A percentile compares a stretch with the other conserved stretches of the same genome.
phyloP scores from a whole-genome alignment of 1,284 basidiomycete species.

The Cerioporus squamosus region DNA sequence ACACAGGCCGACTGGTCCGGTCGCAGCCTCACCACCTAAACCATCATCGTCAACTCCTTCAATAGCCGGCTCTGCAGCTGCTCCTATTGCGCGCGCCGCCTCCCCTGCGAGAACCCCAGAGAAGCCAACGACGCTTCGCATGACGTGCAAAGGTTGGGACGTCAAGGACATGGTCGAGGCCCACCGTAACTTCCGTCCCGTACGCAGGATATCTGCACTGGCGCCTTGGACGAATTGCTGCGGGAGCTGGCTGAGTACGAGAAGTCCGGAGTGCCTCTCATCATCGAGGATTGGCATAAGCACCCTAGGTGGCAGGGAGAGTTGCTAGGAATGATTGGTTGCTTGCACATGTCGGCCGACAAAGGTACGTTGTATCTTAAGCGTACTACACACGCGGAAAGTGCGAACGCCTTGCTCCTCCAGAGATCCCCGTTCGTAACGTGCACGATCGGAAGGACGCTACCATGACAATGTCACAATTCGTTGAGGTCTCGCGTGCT shows the following conservation, averaged over 20 bases:
- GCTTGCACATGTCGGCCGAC: conserved; percentile 28
- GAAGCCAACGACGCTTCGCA: conserved; percentile 4
- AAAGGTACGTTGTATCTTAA: conserved; percentile 28
- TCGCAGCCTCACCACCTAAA: background rate
- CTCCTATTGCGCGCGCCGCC: conserved; percentile 20
- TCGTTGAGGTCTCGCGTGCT: conserved; percentile 27
- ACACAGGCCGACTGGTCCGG: no score
- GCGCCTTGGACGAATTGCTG: conserved; percentile 14
- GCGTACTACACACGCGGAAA: background rate
- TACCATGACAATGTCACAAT: conserved; percentile 30
- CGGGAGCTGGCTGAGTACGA: conserved; percentile 51
- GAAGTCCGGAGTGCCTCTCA: conserved; percentile 54
- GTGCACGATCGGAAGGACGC: conserved; percentile 33
- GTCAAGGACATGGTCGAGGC: conserved; percentile 43
- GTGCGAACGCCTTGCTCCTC: background rate
- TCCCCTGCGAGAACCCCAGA: conserved; percentile 22
- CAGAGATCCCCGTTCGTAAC: conserved; percentile 36
- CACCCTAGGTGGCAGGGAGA: conserved; percentile 54
- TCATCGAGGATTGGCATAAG: conserved; percentile 63
- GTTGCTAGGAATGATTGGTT: conserved; percentile 63
- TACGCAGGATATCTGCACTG: conserved; percentile 46
- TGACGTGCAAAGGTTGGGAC: conserved; percentile 59
- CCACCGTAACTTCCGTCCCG: conserved; percentile 44
- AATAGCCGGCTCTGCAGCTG: no score
- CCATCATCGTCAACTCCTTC: background rate